These are phyloP conservation scores for Geotrichum ghanense DNA, from an alignment of 805 yeast genomes.

Conservation along the genomic window DNA sequence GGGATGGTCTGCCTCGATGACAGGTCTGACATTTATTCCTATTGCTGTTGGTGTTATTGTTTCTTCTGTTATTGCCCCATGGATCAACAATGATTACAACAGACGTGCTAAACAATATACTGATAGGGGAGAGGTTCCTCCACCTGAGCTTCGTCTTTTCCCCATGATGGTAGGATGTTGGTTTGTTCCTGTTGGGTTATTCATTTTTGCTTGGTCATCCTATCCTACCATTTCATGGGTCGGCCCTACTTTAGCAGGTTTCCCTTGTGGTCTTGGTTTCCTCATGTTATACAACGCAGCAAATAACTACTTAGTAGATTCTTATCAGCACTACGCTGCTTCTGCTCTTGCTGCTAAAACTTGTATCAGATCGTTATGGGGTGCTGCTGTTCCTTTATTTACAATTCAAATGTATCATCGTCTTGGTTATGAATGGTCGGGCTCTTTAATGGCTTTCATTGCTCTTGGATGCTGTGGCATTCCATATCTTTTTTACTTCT, in stretches of 20 bases:
- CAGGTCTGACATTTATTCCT: constrained; percentile 57
- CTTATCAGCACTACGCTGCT: constrained; percentile 36
- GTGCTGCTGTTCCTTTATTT: constrained; percentile 48
- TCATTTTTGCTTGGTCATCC: constrained; percentile 52
- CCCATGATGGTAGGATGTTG: constrained; percentile 47
- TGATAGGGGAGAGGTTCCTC: constrained; percentile 32
- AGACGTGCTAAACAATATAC: constrained; percentile 35
- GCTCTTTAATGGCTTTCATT: constrained; percentile 40
- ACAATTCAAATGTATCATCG: constrained; percentile 45
- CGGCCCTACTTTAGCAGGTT: constrained; percentile 36
- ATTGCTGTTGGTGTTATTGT: constrained; percentile 69
- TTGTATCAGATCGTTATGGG: constrained; percentile 40
- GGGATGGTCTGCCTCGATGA: constrained; percentile 38
- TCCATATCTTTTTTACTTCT: constrained; percentile 41
- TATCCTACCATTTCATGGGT: constrained; percentile 40
- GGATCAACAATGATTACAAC: constrained; percentile 27
- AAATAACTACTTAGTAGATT: constrained; percentile 39
- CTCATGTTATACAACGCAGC: constrained; percentile 46
- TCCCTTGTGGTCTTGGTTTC: constrained; percentile 34
- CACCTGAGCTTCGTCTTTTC: constrained; percentile 47
- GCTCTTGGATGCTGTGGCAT: constrained; percentile 40
- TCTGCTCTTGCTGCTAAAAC: constrained; percentile 79
- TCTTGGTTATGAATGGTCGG: constrained; percentile 50
- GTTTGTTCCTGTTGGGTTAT: constrained; percentile 40
- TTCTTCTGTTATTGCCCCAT: constrained; percentile 29